A percentile compares a stretch with the other conserved stretches of the same genome.
phyloP scores from a whole-genome alignment of 257 asterid species.

The Nicotiana undulata region DNA sequence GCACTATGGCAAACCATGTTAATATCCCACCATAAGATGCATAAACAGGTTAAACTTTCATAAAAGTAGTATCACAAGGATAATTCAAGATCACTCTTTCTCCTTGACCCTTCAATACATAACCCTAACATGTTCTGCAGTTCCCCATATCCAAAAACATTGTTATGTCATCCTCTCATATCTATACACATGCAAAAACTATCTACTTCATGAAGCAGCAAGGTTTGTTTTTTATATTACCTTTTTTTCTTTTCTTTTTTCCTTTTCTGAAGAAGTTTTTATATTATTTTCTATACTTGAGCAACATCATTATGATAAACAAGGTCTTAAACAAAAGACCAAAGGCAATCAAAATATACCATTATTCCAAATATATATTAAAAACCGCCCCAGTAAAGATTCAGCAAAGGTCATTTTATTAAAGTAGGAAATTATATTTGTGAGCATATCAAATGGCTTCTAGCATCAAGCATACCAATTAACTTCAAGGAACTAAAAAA shows the following conservation, averaged over 20 bases:
- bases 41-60: not conserved
- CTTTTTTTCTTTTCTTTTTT: too few species aligned
- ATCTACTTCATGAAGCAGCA: not conserved
- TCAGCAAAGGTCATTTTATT: not conserved
- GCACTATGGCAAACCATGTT: conserved; percentile 26
- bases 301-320: not conserved
- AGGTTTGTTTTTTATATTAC: not conserved
- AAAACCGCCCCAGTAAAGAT: not conserved
- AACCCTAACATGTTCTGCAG: not conserved
- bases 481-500: not conserved
- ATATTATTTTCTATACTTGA: not conserved
- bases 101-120: not conserved
- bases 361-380: not conserved
- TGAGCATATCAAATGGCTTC: not conserved
- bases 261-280: too few species aligned
- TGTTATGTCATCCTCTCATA: too few species aligned
- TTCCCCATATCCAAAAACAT: not conserved
- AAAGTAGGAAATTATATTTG: not conserved
- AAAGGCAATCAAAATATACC: not conserved
- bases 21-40: conserved; percentile 8
- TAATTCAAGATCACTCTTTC: not conserved
- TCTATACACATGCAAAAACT: not conserved
- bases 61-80: not conserved
- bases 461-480: not conserved
- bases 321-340: not conserved